phyloP scores from a whole-genome alignment of 2,329 filamentous ascomycete genomes.

The Phialophora expanda region DNA sequence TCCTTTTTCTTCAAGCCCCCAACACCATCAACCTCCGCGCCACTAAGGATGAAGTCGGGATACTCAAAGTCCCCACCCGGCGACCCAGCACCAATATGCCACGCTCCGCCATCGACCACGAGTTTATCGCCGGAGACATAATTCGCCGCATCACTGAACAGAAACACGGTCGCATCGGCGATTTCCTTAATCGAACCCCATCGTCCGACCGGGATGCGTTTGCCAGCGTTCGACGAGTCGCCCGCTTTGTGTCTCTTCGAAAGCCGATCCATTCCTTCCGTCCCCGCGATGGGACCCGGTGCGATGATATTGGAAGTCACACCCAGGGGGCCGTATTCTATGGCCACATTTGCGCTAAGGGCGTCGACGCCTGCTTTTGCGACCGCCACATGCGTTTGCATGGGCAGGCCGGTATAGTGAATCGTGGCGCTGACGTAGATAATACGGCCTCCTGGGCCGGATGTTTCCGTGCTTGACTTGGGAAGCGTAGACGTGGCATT shows the following conservation, averaged over 20 bases:
- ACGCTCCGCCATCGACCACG: slow-evolving; percentile 65
- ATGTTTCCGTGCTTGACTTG: slow-evolving; percentile 40
- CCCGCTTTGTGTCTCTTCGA: slow-evolving; percentile 57
- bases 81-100: slow-evolving; percentile 46
- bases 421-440: slow-evolving; percentile 89
- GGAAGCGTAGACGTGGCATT: slow-evolving; percentile 63
- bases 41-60: slow-evolving; percentile 64
- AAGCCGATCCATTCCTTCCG: slow-evolving; percentile 77
- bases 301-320: slow-evolving; percentile 87
- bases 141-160: slow-evolving; percentile 84
- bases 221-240: slow-evolving; percentile 46
- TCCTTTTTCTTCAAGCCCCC: slow-evolving; percentile 61
- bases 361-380: slow-evolving; percentile 92
- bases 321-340: slow-evolving; percentile 89
- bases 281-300: slow-evolving; percentile 82
- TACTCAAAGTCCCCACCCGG: slow-evolving; percentile 54
- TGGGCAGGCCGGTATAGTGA: slow-evolving; percentile 83
- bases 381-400: slow-evolving; percentile 88
- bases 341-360: slow-evolving; percentile 75
- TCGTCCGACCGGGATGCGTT: slow-evolving; percentile 72
- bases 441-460: slow-evolving; percentile 76
- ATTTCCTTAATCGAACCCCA: slow-evolving; percentile 84
- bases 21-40: slow-evolving; percentile 61
- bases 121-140: slow-evolving; percentile 84
- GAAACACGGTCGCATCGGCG: slow-evolving; percentile 85